Evolutionary conservation across 139 green algal genomes (phyloP), one percentile per base, ranked within the genome.

Genomic region (Pleodorina starrii): DNA sequence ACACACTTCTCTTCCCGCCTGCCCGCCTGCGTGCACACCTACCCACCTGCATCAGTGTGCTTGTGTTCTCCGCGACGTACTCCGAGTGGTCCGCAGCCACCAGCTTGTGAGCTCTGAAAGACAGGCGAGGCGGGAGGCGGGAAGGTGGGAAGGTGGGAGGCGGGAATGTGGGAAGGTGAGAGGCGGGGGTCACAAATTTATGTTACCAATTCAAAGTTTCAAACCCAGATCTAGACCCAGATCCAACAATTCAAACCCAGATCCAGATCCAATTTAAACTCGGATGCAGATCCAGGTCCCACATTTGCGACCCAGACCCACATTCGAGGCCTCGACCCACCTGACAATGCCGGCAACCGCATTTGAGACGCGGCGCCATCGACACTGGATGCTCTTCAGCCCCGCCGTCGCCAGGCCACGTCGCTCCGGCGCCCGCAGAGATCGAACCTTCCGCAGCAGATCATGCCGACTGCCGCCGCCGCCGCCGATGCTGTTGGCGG

Each of bases 61-160:
- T 59, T 25, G 4, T 43, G 60, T 87, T 87, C 5, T 78, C 60
- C 0, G 1, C 5, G 40, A 46, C 17, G 43, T 78, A 87, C 16
- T 57, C 81, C 16, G 42, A 38, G 2, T 17, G 29, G 60, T 87
- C 81, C 16, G 29, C 43, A 14, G 43, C 42, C 4, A 77, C 79
- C 40, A 86, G 79, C 27, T 73, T 72, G 54, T 44, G n/a, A 21
- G 77, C 77, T 35, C 77, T 85, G 32, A 7, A 35, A 35, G 44
- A 19, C 25, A 36, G 42, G 27, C 1, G 43, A 6, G 38, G 68
- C 2, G 2, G 63, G 63, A 7, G 3, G 32, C 6, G 32, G 35
- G 42, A 4, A 36, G 25, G 66, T 12, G 32, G 19, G 57, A 4
- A 32, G 68, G 66, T 43, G 35, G 66, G 16, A 43, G n/a, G 66